Conservation (phyloP, 441 rosid genomes). For the Syzygium syzygioides region DNA sequence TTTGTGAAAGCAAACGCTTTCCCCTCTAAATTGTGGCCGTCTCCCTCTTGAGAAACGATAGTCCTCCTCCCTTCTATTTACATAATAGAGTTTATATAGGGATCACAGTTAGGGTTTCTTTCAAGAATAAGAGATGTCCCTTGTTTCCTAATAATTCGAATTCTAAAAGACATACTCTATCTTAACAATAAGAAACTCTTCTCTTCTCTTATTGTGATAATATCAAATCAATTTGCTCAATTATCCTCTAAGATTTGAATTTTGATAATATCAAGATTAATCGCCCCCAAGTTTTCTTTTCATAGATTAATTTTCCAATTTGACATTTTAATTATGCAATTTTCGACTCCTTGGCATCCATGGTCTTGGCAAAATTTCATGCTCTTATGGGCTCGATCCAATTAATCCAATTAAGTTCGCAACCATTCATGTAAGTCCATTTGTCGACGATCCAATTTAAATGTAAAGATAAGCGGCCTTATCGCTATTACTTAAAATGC, state of each 20-base stretch:
- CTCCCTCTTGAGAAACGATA: no score
- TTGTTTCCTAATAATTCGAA: background rate
- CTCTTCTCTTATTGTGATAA: background rate
- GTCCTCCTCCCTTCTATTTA: no score
- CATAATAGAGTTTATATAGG: no score
- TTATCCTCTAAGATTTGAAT: background rate
- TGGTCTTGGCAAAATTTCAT: background rate
- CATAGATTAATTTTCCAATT: background rate
- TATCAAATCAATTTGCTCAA: fast-evolving
- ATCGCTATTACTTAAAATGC: background rate
- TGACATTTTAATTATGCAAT: background rate
- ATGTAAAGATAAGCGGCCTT: background rate
- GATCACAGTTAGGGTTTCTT: no score
- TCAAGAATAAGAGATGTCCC: background rate
- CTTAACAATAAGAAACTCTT: background rate
- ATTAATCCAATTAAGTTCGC: background rate
- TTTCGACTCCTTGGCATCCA: fast-evolving
- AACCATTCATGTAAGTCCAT: background rate
- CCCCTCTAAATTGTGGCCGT: no score
- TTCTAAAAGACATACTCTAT: background rate
- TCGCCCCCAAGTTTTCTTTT: fast-evolving
- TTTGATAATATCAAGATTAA: no score
- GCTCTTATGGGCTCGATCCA: fast-evolving
- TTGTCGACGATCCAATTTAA: fast-evolving
- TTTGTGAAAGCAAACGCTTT: no score